Evolutionary conservation across 306 rosid genomes (phyloP).

Genomic region (Senna siamea): DNA sequence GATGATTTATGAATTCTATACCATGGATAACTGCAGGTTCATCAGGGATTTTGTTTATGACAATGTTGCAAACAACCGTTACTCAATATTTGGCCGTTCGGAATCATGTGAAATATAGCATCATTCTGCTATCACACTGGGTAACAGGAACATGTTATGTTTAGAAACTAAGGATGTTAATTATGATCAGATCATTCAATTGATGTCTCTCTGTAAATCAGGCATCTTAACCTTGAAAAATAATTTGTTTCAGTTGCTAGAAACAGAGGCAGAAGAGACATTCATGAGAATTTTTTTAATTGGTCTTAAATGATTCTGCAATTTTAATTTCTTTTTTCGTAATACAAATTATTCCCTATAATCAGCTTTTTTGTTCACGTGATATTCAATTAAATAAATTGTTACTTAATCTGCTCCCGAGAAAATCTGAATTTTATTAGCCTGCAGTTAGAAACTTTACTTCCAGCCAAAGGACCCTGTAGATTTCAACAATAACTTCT

Average conservation of each 20-base stretch:
- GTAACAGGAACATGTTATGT: slow-evolving; percentile 15
- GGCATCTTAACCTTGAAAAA: no score
- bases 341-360: no score
- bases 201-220: slow-evolving; percentile 8
- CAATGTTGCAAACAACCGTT: slow-evolving; percentile 93
- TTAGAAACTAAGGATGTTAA: slow-evolving; percentile 14
- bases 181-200: slow-evolving; percentile 29
- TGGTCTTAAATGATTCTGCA: slow-evolving; percentile 15
- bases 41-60: slow-evolving; percentile 76
- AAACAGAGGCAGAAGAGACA: no score
- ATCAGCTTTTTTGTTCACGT: no score
- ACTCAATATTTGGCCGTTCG: slow-evolving; percentile 76
- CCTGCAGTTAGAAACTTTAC: not conserved
- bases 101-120: slow-evolving; percentile 82
- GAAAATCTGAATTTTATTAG: slow-evolving; percentile 8
- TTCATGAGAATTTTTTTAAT: not conserved
- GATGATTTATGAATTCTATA: slow-evolving; percentile 19
- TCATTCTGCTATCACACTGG: slow-evolving; percentile 18
- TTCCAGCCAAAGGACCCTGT: not conserved
- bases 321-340: slow-evolving; percentile 22
- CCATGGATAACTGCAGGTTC: slow-evolving; percentile 60
- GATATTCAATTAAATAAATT: not conserved
- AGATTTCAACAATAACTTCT: not conserved
- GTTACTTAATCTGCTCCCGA: slow-evolving; percentile 24
- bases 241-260: no score